phyloP scores from a whole-genome alignment of 805 yeast species.

The Lipomyces starkeyi region DNA sequence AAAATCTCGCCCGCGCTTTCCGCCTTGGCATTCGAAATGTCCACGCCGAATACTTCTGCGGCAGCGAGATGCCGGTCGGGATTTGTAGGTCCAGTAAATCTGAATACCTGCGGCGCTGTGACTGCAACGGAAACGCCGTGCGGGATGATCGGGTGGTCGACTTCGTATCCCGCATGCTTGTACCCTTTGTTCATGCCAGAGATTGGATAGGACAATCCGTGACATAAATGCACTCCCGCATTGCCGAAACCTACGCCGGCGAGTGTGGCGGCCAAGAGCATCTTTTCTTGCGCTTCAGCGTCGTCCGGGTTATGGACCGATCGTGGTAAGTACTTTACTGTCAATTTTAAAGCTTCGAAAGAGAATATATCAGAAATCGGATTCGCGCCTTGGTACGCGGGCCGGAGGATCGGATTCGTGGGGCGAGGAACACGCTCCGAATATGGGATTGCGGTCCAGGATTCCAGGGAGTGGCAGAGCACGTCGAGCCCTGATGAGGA shows the following conservation, averaged over 20 bases:
- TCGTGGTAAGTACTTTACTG: conserved; percentile 50
- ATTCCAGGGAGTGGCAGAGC: conserved; percentile 53
- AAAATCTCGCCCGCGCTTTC: conserved; percentile 50
- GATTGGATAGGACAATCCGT: conserved; percentile 51
- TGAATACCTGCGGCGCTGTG: conserved; percentile 53
- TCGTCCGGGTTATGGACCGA: conserved; percentile 51
- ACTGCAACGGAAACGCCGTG: conserved; percentile 56
- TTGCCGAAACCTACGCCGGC: conserved; percentile 56
- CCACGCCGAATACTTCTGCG: conserved; percentile 49
- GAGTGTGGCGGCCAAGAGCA: conserved; percentile 53
- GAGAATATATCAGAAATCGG: conserved; percentile 55
- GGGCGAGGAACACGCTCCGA: conserved; percentile 50
- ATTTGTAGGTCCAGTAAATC: conserved; percentile 49
- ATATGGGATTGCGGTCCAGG: conserved; percentile 55
- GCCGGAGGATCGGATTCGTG: conserved; percentile 47
- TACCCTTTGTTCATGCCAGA: conserved; percentile 49
- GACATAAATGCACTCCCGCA: conserved; percentile 54
- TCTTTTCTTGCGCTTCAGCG: conserved; percentile 51
- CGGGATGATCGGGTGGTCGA: conserved; percentile 52
- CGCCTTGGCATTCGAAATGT: conserved; percentile 45
- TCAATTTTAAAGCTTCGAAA: conserved; percentile 51
- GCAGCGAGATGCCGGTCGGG: conserved; percentile 50
- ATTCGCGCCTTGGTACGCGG: conserved; percentile 54
- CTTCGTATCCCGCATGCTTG: conserved; percentile 49
- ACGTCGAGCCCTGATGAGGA: conserved; percentile 55